Evolutionary conservation across 257 asterid species (phyloP), one percentile per base, ranked within the genome.

Genomic region (Petunia axillaris): DNA sequence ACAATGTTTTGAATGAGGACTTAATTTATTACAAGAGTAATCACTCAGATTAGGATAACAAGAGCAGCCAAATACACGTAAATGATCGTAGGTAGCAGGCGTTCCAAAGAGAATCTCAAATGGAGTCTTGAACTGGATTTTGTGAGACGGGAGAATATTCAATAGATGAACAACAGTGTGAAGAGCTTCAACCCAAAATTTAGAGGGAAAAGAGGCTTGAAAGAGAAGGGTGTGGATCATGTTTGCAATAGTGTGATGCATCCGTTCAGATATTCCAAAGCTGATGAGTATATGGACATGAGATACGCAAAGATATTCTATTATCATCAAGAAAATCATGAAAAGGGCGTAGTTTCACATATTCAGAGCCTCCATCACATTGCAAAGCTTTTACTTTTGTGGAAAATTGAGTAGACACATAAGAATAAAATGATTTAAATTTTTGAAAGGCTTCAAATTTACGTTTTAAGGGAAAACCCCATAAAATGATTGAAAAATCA

Each of bases 221-320:
- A 1, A 1, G 60, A 54, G 14, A 14, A 54, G 59, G 14, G 59
- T 14, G 10, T 14, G 59, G 14, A 54, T 54, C 10, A 14, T 54
- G 14, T 54, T 54, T 6, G 7, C 14, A 54, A 54, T 54, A 14
- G 59, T 54, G 59, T 14, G 59, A 54, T 6, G 7, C 10, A 14
- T 54, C 10, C 59, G 59, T 14, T 54, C 59, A 10, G 59, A 14
- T 14, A 6, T 14, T 6, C 10, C 59, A 6, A 54, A 6, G 7
- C 14, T 54, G 59, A 6, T 54, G 59, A 54, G 10, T 54, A 25
- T 60, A 64, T 1, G 81, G 81, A n/a, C 64, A 53, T 5, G 82
- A 64, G 6, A 54, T 6, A 14, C 7, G 59, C 14, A 54, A 54
- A 8, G 60, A 1, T 7, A 54, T 15, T 7, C 8, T 7, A 54